Percentiles rank a stretch among this genome's conserved stretches.
These are phyloP conservation scores for Castanopsis chinensis DNA, from an alignment of 306 rosid genomes.

Conservation along the genomic window DNA sequence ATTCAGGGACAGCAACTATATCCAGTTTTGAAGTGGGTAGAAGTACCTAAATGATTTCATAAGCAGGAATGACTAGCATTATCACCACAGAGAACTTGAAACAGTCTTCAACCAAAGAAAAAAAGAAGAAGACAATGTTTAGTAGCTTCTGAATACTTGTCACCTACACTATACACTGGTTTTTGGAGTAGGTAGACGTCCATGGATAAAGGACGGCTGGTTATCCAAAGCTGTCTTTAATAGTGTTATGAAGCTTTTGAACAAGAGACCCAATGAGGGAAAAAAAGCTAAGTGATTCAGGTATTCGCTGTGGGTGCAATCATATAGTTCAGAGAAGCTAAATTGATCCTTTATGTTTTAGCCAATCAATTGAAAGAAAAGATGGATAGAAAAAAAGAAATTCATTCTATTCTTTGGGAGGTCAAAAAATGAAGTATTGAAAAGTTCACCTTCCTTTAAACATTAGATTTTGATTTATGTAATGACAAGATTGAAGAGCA, in stretches of 20 bases:
- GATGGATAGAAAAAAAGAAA: not conserved
- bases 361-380: not conserved
- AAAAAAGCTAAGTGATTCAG: not conserved
- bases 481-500: not conserved
- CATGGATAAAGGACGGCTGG: not conserved
- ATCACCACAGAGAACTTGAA: not conserved
- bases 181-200: not conserved
- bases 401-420: not conserved
- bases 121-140: not conserved
- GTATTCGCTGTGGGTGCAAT: not conserved
- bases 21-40: conserved; percentile 54
- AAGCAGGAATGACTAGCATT: not conserved
- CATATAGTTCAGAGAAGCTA: not conserved
- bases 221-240: not conserved
- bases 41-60: conserved; percentile 45
- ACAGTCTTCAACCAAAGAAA: not conserved
- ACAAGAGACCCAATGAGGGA: not conserved
- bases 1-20: conserved; percentile 59
- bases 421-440: not conserved
- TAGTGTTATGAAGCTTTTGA: not conserved
- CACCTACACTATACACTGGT: not conserved
- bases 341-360: not conserved
- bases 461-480: not conserved
- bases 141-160: not conserved
- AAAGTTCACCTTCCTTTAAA: not conserved